These are phyloP conservation scores for Parmales sp. DNA, from an alignment of 108 stramenopile species.

Conservation along the genomic window DNA sequence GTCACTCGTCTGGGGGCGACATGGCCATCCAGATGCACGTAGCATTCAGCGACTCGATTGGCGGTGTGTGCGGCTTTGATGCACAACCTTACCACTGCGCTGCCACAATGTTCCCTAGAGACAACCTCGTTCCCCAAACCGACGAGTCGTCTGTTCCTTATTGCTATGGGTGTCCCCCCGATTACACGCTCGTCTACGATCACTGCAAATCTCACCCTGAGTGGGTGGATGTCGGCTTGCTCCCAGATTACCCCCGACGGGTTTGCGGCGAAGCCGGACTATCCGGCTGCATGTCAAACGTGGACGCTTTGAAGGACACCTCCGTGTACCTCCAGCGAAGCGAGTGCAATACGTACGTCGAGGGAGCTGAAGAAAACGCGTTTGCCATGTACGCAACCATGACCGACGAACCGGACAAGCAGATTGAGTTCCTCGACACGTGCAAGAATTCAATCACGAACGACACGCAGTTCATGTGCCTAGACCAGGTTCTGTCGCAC, in stretches of 20 bases:
- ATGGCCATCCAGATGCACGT: background rate
- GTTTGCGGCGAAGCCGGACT: background rate
- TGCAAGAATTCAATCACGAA: too few species aligned
- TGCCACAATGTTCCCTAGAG: background rate
- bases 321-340: background rate
- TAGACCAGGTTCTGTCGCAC: too few species aligned
- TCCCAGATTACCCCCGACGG: background rate
- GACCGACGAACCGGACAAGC: background rate
- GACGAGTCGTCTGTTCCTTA: background rate
- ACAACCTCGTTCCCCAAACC: background rate
- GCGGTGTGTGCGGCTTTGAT: background rate
- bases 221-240: background rate
- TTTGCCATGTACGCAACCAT: background rate
- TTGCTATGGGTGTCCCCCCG: background rate
- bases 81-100: slow-evolving; percentile 4
- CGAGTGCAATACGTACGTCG: background rate
- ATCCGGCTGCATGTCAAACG: background rate
- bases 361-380: background rate
- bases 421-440: background rate
- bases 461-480: too few species aligned
- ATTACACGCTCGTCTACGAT: background rate
- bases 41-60: background rate
- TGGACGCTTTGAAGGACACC: background rate
- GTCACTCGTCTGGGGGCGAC: background rate
- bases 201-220: slow-evolving; percentile 5